Conservation (phyloP, 2,329 filamentous ascomycete genomes). For the Simplicillium sp. region DNA sequence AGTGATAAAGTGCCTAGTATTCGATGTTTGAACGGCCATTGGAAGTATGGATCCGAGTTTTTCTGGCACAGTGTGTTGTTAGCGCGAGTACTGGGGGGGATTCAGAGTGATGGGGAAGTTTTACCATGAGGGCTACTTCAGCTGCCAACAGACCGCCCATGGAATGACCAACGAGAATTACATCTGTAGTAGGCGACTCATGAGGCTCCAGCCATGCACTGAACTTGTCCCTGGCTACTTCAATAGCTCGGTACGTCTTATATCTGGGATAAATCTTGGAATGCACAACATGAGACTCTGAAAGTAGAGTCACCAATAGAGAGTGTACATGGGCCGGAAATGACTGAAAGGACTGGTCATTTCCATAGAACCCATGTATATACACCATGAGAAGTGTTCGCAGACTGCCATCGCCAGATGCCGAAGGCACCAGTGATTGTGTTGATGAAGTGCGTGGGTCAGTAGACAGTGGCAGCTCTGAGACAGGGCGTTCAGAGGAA, state of each 20-base stretch:
- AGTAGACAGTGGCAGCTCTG: background rate
- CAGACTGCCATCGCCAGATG: constrained; percentile 18
- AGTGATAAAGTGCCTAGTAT: constrained; percentile 75
- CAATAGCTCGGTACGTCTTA: constrained; percentile 63
- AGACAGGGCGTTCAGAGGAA: too few species aligned
- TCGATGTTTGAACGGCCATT: constrained; percentile 53
- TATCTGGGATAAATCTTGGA: constrained; percentile 80
- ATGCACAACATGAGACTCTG: constrained; percentile 69
- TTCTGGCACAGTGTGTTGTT: constrained; percentile 16
- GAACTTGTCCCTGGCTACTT: constrained; percentile 72
- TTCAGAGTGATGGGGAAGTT: too few species aligned
- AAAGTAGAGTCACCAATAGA: constrained; percentile 55
- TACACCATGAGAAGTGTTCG: constrained; percentile 67
- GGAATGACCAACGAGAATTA: constrained; percentile 77
- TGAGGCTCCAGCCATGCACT: constrained; percentile 75
- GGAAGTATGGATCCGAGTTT: constrained; percentile 20
- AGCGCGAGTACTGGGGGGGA: too few species aligned
- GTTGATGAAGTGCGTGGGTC: constrained; percentile 42
- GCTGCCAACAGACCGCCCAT: constrained; percentile 81
- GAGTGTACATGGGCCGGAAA: constrained; percentile 84
- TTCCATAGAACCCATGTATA: constrained; percentile 85
- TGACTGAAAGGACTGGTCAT: constrained; percentile 76
- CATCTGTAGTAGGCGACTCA: constrained; percentile 63
- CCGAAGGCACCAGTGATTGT: constrained; percentile 27
- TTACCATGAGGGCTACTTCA: constrained; percentile 62